Percentiles rank a stretch among this genome's conserved stretches.
These are phyloP conservation scores for Stenocarpella maydis DNA, from an alignment of 2,329 filamentous ascomycete genomes.

Conservation along the genomic window DNA sequence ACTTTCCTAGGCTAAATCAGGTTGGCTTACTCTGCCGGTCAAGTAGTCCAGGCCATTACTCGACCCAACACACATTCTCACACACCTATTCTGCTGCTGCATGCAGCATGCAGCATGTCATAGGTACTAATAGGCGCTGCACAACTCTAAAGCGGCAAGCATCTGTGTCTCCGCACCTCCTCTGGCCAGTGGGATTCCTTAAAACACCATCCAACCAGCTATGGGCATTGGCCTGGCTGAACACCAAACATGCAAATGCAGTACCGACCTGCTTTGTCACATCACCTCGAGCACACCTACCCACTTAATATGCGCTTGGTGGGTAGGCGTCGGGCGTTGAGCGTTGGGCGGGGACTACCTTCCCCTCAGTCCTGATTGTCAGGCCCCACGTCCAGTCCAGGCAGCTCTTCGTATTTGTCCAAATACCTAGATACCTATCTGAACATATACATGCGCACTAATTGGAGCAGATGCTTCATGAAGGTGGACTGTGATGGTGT, in stretches of 20 bases:
- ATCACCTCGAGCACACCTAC: slow-evolving; percentile 12
- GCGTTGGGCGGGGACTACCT: background rate
- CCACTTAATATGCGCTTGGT: slow-evolving; percentile 15
- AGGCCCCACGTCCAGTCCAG: background rate
- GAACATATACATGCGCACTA: background rate
- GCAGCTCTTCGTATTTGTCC: slow-evolving; percentile 1
- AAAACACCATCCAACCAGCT: background rate
- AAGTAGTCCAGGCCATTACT: background rate
- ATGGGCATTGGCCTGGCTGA: background rate
- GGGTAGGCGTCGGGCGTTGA: background rate
- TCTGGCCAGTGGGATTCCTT: slow-evolving; percentile 8
- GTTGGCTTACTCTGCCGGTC: slow-evolving; percentile 2
- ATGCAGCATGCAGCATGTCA: slow-evolving; percentile 18
- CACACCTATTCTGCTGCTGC: background rate
- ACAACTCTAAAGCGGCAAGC: slow-evolving; percentile 9
- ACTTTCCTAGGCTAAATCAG: slow-evolving; percentile 12
- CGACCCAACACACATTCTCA: background rate
- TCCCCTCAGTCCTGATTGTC: background rate
- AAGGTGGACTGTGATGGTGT: too few species aligned
- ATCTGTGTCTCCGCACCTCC: background rate
- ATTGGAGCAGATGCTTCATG: background rate
- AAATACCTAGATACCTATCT: background rate
- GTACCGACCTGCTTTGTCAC: background rate
- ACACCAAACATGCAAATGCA: slow-evolving; percentile 5
- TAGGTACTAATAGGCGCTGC: slow-evolving; percentile 23